A percentile compares a stretch with the other conserved stretches of the same genome.
These are phyloP conservation scores for Pisolithus sp. DNA, from an alignment of 768 basidiomycete genomes.

Conservation along the genomic window DNA sequence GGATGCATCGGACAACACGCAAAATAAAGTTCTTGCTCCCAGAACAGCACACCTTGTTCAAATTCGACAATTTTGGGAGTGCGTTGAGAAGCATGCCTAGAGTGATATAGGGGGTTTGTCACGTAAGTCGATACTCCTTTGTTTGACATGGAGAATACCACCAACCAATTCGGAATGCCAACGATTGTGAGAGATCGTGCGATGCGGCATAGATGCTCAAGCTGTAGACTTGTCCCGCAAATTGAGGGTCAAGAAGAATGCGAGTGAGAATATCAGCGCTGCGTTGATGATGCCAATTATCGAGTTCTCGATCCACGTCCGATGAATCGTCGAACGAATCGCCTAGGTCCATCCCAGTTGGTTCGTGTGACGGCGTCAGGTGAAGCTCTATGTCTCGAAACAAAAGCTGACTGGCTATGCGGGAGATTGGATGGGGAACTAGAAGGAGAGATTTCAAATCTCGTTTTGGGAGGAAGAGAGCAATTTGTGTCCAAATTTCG, in stretches of 20 bases:
- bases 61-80: slow-evolving; percentile 52
- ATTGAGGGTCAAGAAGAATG: slow-evolving; percentile 53
- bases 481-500: slow-evolving; percentile 71
- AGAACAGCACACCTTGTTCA: slow-evolving; percentile 54
- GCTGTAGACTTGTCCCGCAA: slow-evolving; percentile 52
- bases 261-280: slow-evolving; percentile 66
- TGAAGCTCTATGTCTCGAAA: slow-evolving; percentile 62
- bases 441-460: slow-evolving; percentile 61
- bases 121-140: background rate
- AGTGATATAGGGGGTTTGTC: background rate
- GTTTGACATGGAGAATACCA: background rate
- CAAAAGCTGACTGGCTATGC: slow-evolving; percentile 60
- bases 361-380: slow-evolving; percentile 37
- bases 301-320: slow-evolving; percentile 28
- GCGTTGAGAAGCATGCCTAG: slow-evolving; percentile 66
- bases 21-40: slow-evolving; percentile 48
- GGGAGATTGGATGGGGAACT: slow-evolving; percentile 62
- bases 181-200: slow-evolving; percentile 40
- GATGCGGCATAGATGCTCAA: slow-evolving; percentile 52
- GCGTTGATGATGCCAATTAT: slow-evolving; percentile 47
- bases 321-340: slow-evolving; percentile 5
- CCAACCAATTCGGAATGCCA: slow-evolving; percentile 61
- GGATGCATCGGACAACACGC: slow-evolving; percentile 47
- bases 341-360: slow-evolving; percentile 7
- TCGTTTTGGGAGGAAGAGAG: slow-evolving; percentile 50